phyloP scores from a whole-genome alignment of 805 yeast genomes.

The Trichomonascus vanleenenianus region DNA sequence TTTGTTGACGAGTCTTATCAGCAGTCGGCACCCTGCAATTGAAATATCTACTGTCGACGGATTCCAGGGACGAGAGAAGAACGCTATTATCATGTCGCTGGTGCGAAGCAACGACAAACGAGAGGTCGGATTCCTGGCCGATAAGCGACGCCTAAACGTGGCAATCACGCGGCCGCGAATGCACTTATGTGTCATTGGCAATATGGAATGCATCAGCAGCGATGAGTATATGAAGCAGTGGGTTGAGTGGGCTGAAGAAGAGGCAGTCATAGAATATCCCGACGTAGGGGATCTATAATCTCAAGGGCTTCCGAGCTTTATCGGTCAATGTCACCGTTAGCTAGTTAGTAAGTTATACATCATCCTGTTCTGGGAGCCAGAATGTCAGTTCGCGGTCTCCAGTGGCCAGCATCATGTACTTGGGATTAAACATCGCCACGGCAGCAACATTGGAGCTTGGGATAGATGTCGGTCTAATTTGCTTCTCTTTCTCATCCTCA shows the following conservation, averaged over 20 bases:
- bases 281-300: conserved; percentile 31
- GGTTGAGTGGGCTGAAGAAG: conserved; percentile 62
- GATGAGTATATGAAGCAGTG: conserved; percentile 48
- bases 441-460: conserved; percentile 35
- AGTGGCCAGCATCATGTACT: conserved; percentile 50
- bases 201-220: conserved; percentile 58
- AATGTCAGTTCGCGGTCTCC: conserved; percentile 48
- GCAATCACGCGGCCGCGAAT: conserved; percentile 88
- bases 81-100: conserved; percentile 67
- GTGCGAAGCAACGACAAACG: conserved; percentile 69
- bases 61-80: conserved; percentile 94
- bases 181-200: conserved; percentile 81
- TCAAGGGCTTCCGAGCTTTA: no score
- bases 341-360: not conserved
- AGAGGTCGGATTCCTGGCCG: conserved; percentile 77
- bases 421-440: conserved; percentile 54
- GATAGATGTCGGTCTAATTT: conserved; percentile 12
- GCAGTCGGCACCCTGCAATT: conserved; percentile 34
- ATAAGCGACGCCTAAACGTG: conserved; percentile 76
- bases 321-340: no score
- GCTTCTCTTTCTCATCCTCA: conserved; percentile 12
- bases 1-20: conserved; percentile 41
- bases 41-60: conserved; percentile 93
- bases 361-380: conserved; percentile 30
- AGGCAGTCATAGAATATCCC: conserved; percentile 63